A percentile compares a stretch with the other conserved stretches of the same genome.
Evolutionary conservation across 495 filamentous ascomycete genomes (phyloP).

Genomic region (Tuber brumale): DNA sequence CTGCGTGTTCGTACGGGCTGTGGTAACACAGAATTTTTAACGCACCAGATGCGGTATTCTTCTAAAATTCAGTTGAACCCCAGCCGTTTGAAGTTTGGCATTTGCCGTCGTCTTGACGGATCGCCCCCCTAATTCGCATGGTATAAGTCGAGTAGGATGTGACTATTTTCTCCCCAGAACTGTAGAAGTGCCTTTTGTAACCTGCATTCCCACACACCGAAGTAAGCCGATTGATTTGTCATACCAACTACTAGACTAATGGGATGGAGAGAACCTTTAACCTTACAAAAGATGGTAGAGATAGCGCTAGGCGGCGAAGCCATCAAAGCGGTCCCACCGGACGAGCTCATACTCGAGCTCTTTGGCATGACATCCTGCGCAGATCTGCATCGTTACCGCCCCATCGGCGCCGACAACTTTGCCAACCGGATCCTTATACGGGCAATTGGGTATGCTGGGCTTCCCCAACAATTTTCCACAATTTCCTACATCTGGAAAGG

Average conservation of each 20-base stretch:
- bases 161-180: not conserved
- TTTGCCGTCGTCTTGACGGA: not conserved
- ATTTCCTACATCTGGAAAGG: constrained; percentile 5
- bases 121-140: not conserved
- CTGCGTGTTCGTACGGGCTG: not conserved
- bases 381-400: not conserved
- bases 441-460: not conserved
- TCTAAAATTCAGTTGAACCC: not conserved
- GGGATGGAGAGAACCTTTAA: not conserved
- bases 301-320: not conserved
- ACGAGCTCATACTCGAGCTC: not conserved
- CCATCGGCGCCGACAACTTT: not conserved
- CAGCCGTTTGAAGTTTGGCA: not conserved
- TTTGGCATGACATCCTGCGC: not conserved
- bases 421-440: not conserved
- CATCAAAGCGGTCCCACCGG: not conserved
- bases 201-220: not conserved
- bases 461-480: not conserved
- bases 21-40: not conserved
- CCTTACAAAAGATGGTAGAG: not conserved
- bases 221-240: not conserved
- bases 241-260: not conserved
- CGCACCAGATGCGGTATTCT: not conserved
- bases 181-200: not conserved
- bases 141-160: not conserved